These are phyloP conservation scores for Excoecaria agallocha DNA, from an alignment of 345 rosid species.

Conservation along the genomic window DNA sequence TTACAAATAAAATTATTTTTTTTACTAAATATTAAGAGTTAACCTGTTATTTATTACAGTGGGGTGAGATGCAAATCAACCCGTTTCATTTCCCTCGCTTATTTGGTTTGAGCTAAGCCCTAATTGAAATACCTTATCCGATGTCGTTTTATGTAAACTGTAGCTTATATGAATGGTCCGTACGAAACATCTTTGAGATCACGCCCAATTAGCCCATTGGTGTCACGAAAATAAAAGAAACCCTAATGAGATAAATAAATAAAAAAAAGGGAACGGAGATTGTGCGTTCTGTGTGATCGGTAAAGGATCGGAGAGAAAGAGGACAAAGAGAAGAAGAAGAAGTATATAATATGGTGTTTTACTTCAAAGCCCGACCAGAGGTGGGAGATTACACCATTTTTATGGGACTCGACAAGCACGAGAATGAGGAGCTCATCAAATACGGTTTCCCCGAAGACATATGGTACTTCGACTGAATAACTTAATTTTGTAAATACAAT, in stretches of 20 bases:
- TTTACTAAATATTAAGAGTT: no score
- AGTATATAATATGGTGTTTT: slow-evolving; percentile 60
- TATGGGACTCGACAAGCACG: slow-evolving; percentile 98
- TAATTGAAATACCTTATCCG: not conserved
- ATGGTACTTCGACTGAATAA: slow-evolving; percentile 43
- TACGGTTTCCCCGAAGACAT: slow-evolving; percentile 97
- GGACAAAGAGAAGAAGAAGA: not conserved
- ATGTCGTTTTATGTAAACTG: not conserved
- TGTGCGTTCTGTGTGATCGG: not conserved
- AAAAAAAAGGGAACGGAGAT: not conserved
- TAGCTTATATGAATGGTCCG: not conserved
- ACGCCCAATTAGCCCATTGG: not conserved
- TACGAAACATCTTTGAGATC: not conserved
- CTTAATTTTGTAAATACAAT: not conserved
- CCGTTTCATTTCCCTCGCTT: no score
- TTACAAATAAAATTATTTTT: no score
- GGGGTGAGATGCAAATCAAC: no score
- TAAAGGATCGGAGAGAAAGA: not conserved
- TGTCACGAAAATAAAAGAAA: slow-evolving; percentile 6
- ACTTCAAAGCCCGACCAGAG: slow-evolving; percentile 95
- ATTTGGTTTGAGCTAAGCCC: no score
- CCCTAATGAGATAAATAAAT: slow-evolving; percentile 7
- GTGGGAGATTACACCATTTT: slow-evolving; percentile 96
- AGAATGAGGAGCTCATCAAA: slow-evolving; percentile 99
- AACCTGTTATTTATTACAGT: no score